Percentiles rank a stretch among this genome's conserved stretches.
Evolutionary conservation across 176 grass and related monocot species (phyloP).

Genomic region (Zea mays): Zm-B73-REFERENCE-NAM-5.0 NC_050097.1:54516501-54517000

Average conservation of each 20-base stretch:
- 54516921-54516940: not conserved
- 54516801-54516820: not conserved
- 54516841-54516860: not conserved
- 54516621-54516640: not conserved
- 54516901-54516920: constrained; percentile 7
- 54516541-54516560: too few species aligned
- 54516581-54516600: too few species aligned
- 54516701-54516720: not conserved
- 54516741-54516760: not conserved
- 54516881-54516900: not conserved
- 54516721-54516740: not conserved
- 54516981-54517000: not conserved
- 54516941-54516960: not conserved
- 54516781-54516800: not conserved
- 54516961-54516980: not conserved
- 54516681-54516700: not conserved
- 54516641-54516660: not conserved
- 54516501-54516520: too few species aligned
- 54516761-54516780: not conserved
- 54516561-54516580: too few species aligned
- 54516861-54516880: not conserved
- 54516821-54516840: not conserved
- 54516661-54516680: not conserved
- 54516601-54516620: not conserved
- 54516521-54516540: too few species aligned